Conservation (phyloP, 2,329 filamentous ascomycete species). For the Colletotrichum limetticola region DNA sequence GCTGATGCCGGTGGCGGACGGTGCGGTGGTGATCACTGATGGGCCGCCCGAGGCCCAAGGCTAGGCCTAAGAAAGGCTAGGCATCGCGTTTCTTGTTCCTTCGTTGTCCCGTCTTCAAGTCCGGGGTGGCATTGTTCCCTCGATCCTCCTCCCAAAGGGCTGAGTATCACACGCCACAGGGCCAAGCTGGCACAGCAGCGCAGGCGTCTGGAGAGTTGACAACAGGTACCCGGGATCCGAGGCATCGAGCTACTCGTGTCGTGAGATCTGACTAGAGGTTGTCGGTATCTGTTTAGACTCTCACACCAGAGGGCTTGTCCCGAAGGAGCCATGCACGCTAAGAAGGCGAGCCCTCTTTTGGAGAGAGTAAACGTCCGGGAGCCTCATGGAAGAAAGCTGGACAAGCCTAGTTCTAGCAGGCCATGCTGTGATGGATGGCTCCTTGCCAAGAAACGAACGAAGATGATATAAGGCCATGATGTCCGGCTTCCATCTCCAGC, state of each 20-base stretch:
- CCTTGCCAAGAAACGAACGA: background rate
- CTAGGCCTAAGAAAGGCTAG: background rate
- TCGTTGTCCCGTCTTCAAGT: background rate
- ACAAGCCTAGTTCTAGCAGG: background rate
- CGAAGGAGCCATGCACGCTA: conserved; percentile 25
- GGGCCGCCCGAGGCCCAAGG: background rate
- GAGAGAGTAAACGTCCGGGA: conserved; percentile 2
- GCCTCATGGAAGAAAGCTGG: background rate
- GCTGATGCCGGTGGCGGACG: conserved; percentile 13
- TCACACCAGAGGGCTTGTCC: conserved; percentile 11
- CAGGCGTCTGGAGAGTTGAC: background rate
- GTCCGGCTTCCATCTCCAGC: background rate
- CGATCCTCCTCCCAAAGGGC: background rate
- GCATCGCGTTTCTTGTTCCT: conserved; percentile 4
- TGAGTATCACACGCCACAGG: background rate
- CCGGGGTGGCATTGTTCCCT: conserved; percentile 3
- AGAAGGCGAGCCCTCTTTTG: background rate
- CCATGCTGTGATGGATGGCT: background rate
- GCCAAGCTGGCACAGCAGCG: background rate
- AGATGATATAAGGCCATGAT: conserved; percentile 22
- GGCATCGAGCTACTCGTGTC: background rate
- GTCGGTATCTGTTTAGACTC: conserved; percentile 1
- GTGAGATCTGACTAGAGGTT: conserved; percentile 2
- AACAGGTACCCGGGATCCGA: background rate
- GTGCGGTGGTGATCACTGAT: background rate